Conservation (phyloP, 108 stramenopile genomes). For the Skeletonema grethae region DNA sequence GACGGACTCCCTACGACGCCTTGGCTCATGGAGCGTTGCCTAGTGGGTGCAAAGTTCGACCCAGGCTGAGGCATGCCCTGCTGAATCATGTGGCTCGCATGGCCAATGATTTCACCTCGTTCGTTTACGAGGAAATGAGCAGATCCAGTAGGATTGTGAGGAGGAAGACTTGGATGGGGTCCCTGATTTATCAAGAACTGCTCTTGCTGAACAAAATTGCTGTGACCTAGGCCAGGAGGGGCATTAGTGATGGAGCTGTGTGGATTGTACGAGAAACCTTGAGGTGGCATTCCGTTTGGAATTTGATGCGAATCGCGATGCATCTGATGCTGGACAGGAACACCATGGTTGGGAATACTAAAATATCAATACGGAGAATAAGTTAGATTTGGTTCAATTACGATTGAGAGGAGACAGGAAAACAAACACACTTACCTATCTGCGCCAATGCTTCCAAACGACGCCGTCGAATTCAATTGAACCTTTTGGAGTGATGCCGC, state of each 20-base stretch:
- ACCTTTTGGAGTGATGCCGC: slow-evolving; percentile 13
- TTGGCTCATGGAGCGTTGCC: slow-evolving; percentile 25
- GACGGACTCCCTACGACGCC: slow-evolving; percentile 5
- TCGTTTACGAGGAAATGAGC: slow-evolving; percentile 46
- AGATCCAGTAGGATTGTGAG: slow-evolving; percentile 38
- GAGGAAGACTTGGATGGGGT: slow-evolving; percentile 17
- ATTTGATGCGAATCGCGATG: slow-evolving; percentile 5
- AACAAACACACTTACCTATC: slow-evolving; percentile 24
- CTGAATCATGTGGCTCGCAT: slow-evolving; percentile 24
- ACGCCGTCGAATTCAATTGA: slow-evolving; percentile 13
- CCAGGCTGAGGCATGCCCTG: slow-evolving; percentile 22
- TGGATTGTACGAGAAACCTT: slow-evolving; percentile 14
- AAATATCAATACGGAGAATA: slow-evolving; percentile 2
- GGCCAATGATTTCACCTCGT: slow-evolving; percentile 45
- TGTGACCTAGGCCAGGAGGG: slow-evolving; percentile 11
- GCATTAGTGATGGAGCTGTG: slow-evolving; percentile 15
- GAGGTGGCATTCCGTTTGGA: slow-evolving; percentile 24
- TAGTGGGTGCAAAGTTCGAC: slow-evolving; percentile 5
- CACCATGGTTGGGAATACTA: slow-evolving; percentile 7
- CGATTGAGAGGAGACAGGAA: background rate
- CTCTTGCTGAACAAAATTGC: slow-evolving; percentile 20
- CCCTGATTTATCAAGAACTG: slow-evolving; percentile 22
- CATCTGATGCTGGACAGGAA: slow-evolving; percentile 10
- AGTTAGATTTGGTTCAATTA: slow-evolving; percentile 1
- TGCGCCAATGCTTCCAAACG: slow-evolving; percentile 20